phyloP scores from a whole-genome alignment of 2,329 filamentous ascomycete genomes.

The Penicillium verrucosum region DNA sequence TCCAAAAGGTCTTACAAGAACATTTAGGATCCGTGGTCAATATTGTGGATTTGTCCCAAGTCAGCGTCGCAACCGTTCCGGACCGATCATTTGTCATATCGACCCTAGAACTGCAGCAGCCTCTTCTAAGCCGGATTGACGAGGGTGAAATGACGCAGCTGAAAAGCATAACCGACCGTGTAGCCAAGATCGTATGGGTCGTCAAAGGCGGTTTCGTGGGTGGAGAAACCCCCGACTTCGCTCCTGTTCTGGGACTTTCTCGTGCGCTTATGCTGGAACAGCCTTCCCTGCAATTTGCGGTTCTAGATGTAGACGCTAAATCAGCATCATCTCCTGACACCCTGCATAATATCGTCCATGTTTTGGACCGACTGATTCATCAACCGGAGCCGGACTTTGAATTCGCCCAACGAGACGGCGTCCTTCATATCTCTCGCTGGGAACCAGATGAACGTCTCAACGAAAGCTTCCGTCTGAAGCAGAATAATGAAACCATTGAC shows the following conservation, averaged over 20 bases:
- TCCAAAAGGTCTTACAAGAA: not conserved
- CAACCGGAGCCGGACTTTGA: constrained; percentile 2
- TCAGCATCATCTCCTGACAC: not conserved
- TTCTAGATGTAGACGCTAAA: not conserved
- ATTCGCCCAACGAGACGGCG: constrained; percentile 4
- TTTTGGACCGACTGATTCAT: not conserved
- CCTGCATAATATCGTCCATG: not conserved
- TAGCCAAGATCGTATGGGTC: constrained; percentile 8
- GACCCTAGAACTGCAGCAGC: not conserved
- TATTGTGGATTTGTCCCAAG: not conserved
- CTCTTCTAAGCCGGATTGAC: constrained; percentile 2
- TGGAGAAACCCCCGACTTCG: constrained; percentile 8
- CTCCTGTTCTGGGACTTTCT: constrained; percentile 1
- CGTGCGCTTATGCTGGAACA: constrained; percentile 12
- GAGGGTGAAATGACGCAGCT: constrained; percentile 2
- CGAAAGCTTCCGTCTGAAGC: constrained; percentile 3
- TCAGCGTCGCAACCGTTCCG: not conserved
- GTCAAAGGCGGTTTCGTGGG: not conserved
- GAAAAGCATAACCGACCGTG: constrained; percentile 11
- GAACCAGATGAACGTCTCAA: constrained; percentile 12
- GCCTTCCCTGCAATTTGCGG: constrained; percentile 9
- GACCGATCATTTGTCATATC: not conserved
- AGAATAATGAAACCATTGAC: not conserved
- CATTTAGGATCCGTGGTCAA: not conserved
- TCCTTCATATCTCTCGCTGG: constrained; percentile 13